Percentiles rank a stretch among this genome's conserved stretches.
Evolutionary conservation across 352 stramenopile genomes (phyloP).

Genomic region (Globisporangium emineosum): DNA sequence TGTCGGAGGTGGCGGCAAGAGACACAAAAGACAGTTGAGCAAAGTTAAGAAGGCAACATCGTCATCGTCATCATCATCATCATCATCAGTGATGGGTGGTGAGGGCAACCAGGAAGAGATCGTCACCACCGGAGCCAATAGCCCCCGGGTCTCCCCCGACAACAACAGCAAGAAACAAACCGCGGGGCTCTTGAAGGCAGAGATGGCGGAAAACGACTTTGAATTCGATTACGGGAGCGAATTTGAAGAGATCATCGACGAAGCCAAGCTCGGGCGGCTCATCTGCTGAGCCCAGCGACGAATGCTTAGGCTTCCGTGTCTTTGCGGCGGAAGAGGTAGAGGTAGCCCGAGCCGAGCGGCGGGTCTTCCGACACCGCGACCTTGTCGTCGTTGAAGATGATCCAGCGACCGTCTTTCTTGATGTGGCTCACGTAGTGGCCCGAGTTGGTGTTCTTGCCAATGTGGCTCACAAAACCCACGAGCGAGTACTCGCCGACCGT

Average conservation of each 20-base stretch:
- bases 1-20: constrained; percentile 2
- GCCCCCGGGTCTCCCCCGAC: neutral
- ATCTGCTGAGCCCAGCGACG: constrained; percentile 33
- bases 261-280: constrained; percentile 47
- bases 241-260: constrained; percentile 83
- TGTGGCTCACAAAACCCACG: constrained; percentile 97
- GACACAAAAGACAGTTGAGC: neutral
- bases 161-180: constrained; percentile 11
- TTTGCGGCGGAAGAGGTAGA: constrained; percentile 92
- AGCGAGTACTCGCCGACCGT: constrained; percentile 89
- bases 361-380: constrained; percentile 93
- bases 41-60: neutral
- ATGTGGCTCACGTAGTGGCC: constrained; percentile 99
- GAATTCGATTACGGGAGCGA: constrained; percentile 71
- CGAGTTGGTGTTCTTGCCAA: constrained; percentile 97
- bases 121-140: neutral
- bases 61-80: neutral
- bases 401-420: constrained; percentile 95
- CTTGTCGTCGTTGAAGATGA: constrained; percentile 99
- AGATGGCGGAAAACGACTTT: constrained; percentile 32
- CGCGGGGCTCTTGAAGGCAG: constrained; percentile 8
- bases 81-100: neutral
- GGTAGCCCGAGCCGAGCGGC: constrained; percentile 93
- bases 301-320: constrained; percentile 20
- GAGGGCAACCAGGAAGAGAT: constrained; percentile 24